Base-by-base conservation (phyloP, 805 yeast species). In the Yarrowia sp. region DNA sequence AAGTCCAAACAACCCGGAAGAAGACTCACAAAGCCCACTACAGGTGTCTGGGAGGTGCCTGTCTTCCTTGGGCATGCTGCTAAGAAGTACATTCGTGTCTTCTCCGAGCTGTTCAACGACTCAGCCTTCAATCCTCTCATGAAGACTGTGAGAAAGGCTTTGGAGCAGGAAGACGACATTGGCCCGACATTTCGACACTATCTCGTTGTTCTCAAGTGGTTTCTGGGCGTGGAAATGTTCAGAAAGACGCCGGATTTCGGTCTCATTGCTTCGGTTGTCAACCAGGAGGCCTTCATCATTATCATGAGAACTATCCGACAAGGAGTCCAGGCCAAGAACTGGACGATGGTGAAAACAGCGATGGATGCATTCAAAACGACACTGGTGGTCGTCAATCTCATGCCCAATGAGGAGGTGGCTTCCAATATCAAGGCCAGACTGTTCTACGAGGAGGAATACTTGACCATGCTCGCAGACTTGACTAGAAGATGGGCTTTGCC, bases 151-250 rank as follows among this genome's bases (percentile, higher is more conserved):
- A 82, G 90, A 10, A 80, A 79, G 73, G 77, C 80, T 70, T 76
- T 84, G 56, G 80, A 85, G 19, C 77, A 82, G 10, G 84, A 82
- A 46, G 59, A 66, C 22, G 70, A 69, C 11, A 69, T 72, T 36
- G 75, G 68, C 19, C 70, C 26, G 16, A 75, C 75, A 64, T 64
- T 70, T 36, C 77, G 63, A 22, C 86, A 86, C 55, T 92, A 84
- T 74, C 83, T 90, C 50, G 81, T 85, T 69, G 79, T 90, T 7
- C 79, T 84, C 7, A 82, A 91, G 0, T 94, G 98, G 97, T 88
- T 92, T 72, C 79, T 92, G 59, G 83, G 83, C 42, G 91, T 86
- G 70, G 91, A 89, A 43, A 42, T 65, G 61, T 40, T 58, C 46
- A 71, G 71, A 32, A 52, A 73, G 22, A 70, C 77, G 32, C 68